phyloP scores from a whole-genome alignment of 2,329 filamentous ascomycete species.

The Orbilia oligospora region DNA sequence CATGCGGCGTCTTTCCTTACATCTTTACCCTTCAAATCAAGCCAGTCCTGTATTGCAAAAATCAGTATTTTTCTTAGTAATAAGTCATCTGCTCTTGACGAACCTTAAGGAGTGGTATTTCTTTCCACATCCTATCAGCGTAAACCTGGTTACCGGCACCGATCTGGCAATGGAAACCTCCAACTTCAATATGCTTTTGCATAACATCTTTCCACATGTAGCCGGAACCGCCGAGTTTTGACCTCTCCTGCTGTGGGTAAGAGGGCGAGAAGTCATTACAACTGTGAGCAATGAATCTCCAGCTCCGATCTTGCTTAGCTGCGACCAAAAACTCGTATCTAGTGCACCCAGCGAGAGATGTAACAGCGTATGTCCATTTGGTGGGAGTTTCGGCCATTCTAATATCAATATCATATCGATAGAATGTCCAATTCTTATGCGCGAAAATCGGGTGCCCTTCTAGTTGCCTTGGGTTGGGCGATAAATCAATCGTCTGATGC shows the following conservation, averaged over 20 bases:
- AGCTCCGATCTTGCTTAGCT: constrained; percentile 88
- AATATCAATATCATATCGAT: constrained; percentile 91
- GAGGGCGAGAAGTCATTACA: constrained; percentile 95
- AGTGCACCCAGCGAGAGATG: constrained; percentile 96
- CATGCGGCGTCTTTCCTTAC: constrained; percentile 90
- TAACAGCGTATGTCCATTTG: constrained; percentile 98
- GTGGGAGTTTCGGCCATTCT: constrained; percentile 87
- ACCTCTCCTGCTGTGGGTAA: constrained; percentile 87
- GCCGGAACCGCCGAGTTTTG: constrained; percentile 86
- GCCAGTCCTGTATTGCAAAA: constrained; percentile 80
- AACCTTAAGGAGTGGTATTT: constrained; percentile 85
- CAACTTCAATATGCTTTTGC: constrained; percentile 96
- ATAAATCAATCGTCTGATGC: constrained; percentile 89
- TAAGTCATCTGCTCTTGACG: constrained; percentile 9
- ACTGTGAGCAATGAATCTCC: constrained; percentile 96
- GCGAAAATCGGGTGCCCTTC: constrained; percentile 85
- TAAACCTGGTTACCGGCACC: constrained; percentile 96
- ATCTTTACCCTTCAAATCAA: constrained; percentile 91
- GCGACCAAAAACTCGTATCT: constrained; percentile 97
- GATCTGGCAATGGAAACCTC: constrained; percentile 93
- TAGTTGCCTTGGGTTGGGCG: constrained; percentile 90
- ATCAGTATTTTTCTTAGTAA: neutral
- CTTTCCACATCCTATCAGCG: constrained; percentile 94
- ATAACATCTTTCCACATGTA: constrained; percentile 99
- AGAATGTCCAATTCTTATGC: constrained; percentile 95